Percentiles rank a stretch among this genome's conserved stretches.
Evolutionary conservation across 345 rosid species (phyloP).

Genomic region (Salix caprea): DNA sequence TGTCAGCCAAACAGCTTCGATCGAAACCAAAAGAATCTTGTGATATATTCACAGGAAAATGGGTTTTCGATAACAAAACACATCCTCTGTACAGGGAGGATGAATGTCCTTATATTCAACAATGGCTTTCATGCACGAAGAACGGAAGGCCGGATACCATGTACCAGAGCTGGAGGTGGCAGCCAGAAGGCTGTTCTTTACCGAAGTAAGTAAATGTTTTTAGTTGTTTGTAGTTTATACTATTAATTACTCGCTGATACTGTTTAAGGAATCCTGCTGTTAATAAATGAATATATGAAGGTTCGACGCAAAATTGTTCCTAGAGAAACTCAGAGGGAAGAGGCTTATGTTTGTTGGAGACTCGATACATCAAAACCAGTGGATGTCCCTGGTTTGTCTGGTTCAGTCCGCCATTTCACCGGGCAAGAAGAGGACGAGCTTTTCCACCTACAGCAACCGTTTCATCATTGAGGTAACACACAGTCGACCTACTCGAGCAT

Average conservation of each 20-base stretch:
- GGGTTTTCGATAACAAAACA: slow-evolving; percentile 24
- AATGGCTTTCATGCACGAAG: slow-evolving; percentile 18
- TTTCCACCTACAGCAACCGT: slow-evolving; percentile 16
- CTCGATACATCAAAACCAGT: slow-evolving; percentile 54
- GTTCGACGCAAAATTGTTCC: slow-evolving; percentile 46
- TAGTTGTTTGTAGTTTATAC: slow-evolving; percentile 5
- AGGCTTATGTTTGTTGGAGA: slow-evolving; percentile 71
- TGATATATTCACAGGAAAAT: slow-evolving; percentile 23
- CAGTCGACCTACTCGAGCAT: no score
- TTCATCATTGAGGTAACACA: slow-evolving; percentile 20
- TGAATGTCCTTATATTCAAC: slow-evolving; percentile 15
- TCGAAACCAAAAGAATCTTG: slow-evolving; percentile 11
- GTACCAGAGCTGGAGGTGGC: slow-evolving; percentile 34
- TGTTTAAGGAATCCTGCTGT: no score
- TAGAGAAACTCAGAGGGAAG: slow-evolving; percentile 55
- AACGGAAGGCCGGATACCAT: slow-evolving; percentile 27
- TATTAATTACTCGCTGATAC: no score
- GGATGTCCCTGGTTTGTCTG: slow-evolving; percentile 69
- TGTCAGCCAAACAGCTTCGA: neutral
- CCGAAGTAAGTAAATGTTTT: slow-evolving; percentile 15
- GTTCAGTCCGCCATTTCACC: slow-evolving; percentile 44
- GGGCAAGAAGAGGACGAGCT: slow-evolving; percentile 34
- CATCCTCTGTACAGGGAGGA: slow-evolving; percentile 24
- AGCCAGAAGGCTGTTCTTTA: slow-evolving; percentile 25
- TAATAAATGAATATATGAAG: slow-evolving; percentile 15